phyloP scores from a whole-genome alignment of 2,329 filamentous ascomycete genomes.

The Apiospora arundinis region DNA sequence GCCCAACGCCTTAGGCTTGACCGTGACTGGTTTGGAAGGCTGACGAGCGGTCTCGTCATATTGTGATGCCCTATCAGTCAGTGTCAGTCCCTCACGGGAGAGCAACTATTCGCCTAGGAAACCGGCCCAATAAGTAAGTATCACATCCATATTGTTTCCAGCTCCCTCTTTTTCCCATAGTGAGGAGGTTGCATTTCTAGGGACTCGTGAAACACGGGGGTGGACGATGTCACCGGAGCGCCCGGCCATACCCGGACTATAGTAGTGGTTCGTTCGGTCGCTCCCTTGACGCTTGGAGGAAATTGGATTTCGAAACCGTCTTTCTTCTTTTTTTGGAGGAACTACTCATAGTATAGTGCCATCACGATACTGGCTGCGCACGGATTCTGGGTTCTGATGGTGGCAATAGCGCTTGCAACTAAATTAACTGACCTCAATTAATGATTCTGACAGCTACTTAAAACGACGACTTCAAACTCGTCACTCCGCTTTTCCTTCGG shows the following conservation, averaged over 20 bases:
- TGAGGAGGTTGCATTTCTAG: slow-evolving; percentile 12
- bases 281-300: slow-evolving; percentile 1
- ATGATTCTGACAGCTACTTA: slow-evolving; percentile 2
- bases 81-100: background rate
- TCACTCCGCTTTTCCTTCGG: slow-evolving; percentile 36
- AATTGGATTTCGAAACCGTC: background rate
- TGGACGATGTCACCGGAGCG: slow-evolving; percentile 13
- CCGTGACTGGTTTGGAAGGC: slow-evolving; percentile 8
- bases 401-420: slow-evolving; percentile 33
- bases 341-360: slow-evolving; percentile 11
- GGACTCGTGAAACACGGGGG: slow-evolving; percentile 21
- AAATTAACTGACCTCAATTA: slow-evolving; percentile 30
- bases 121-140: slow-evolving; percentile 7
- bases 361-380: background rate
- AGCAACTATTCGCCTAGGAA: background rate
- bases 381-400: background rate
- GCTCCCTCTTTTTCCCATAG: background rate
- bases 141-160: background rate
- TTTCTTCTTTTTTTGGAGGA: background rate
- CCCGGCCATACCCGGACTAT: slow-evolving; percentile 25
- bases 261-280: slow-evolving; percentile 21
- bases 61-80: background rate
- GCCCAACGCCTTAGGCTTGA: slow-evolving; percentile 14
- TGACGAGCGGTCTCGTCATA: slow-evolving; percentile 3
- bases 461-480: slow-evolving; percentile 7